These are phyloP conservation scores for Powellomyces hirtus DNA, from an alignment of 192 early-diverging fungal species.

Conservation along the genomic window DNA sequence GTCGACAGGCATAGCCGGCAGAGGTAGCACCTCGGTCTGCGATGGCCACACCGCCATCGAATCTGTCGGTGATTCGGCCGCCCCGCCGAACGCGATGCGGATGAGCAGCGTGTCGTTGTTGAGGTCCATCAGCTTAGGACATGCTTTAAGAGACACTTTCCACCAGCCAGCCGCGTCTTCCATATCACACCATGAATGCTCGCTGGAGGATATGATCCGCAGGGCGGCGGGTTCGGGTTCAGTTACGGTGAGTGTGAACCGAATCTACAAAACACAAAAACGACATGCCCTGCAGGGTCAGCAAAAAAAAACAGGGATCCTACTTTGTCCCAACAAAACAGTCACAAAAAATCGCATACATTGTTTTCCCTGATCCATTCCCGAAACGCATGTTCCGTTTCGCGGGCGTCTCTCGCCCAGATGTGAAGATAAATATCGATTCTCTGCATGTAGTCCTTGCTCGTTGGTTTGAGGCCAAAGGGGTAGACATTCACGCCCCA, in stretches of 20 bases:
- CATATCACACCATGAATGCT: neutral
- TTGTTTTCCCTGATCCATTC: neutral
- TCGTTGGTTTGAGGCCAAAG: neutral
- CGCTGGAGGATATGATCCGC: neutral
- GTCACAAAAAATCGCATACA: neutral
- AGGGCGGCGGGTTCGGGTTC: neutral
- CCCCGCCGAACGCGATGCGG: neutral
- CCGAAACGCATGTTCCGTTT: neutral
- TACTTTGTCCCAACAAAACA: too few species aligned
- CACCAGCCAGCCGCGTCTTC: slow-evolving; percentile 7
- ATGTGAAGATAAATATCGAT: neutral
- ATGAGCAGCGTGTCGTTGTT: slow-evolving; percentile 1
- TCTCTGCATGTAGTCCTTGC: neutral
- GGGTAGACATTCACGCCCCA: slow-evolving; percentile 3
- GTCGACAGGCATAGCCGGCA: neutral
- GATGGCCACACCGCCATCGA: neutral
- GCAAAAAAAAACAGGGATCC: too few species aligned
- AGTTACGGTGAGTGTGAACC: slow-evolving; percentile 1
- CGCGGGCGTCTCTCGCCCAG: neutral
- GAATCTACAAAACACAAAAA: neutral
- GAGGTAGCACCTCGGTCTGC: neutral
- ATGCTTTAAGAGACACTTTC: neutral
- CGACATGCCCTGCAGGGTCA: neutral
- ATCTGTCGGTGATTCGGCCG: neutral
- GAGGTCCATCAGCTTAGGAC: neutral